Percentiles rank a stretch among this genome's conserved stretches.
phyloP scores from a whole-genome alignment of 345 rosid genomes.

The Euphorbia peplus region DNA sequence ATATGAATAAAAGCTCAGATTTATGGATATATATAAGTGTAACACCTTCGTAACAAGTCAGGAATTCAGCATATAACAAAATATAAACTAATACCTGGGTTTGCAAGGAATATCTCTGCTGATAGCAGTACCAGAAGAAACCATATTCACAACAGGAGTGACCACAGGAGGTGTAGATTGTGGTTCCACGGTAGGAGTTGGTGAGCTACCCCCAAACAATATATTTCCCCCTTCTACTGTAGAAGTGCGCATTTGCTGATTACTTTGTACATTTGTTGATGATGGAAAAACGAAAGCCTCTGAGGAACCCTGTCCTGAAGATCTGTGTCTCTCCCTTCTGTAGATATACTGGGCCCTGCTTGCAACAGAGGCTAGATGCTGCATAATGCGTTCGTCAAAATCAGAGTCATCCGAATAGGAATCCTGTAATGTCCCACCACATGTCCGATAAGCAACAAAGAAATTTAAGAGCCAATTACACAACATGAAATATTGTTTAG shows the following conservation, averaged over 20 bases:
- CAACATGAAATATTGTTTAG: background rate
- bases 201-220: constrained; percentile 29
- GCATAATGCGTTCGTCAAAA: constrained; percentile 60
- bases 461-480: background rate
- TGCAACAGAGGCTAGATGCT: constrained; percentile 56
- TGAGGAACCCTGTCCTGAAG: constrained; percentile 40
- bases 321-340: constrained; percentile 54
- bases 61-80: background rate
- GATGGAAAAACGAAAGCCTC: constrained; percentile 28
- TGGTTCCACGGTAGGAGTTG: constrained; percentile 25
- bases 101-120: constrained; percentile 32
- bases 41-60: background rate
- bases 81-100: constrained; percentile 44
- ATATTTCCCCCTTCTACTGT: constrained; percentile 25
- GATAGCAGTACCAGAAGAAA: constrained; percentile 32
- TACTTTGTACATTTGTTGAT: constrained; percentile 22
- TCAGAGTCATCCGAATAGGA: constrained; percentile 51
- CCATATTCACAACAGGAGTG: constrained; percentile 21
- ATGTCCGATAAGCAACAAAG: constrained; percentile 1
- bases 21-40: background rate
- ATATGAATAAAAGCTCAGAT: background rate
- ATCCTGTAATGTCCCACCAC: constrained; percentile 39
- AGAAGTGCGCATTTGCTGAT: constrained; percentile 18
- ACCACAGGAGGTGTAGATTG: constrained; percentile 28
- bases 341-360: constrained; percentile 46